These are phyloP conservation scores for Picea sitchensis DNA, from an alignment of 75 land plant genomes.

Conservation along the genomic window DNA sequence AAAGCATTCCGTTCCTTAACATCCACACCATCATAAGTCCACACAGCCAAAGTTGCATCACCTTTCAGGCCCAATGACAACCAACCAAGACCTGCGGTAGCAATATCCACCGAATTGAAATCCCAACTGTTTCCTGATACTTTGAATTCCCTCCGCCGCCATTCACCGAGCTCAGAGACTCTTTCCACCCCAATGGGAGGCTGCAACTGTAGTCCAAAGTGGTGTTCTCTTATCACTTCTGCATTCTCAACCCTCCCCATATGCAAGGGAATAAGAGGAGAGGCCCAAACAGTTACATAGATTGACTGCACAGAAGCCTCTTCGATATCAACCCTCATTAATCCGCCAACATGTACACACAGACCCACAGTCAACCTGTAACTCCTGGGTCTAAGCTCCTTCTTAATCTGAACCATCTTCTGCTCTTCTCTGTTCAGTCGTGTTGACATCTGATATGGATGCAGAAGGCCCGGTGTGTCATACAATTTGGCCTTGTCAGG, in stretches of 20 bases:
- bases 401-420: slow-evolving; percentile 70
- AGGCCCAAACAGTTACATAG: slow-evolving; percentile 92
- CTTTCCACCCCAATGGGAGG: slow-evolving; percentile 83
- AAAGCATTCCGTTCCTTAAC: slow-evolving; percentile 62
- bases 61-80: slow-evolving; percentile 83
- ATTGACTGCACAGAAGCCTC: slow-evolving; percentile 63
- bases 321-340: slow-evolving; percentile 71
- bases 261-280: slow-evolving; percentile 77
- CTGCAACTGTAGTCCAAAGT: slow-evolving; percentile 87
- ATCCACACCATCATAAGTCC: slow-evolving; percentile 91
- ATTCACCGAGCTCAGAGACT: slow-evolving; percentile 71
- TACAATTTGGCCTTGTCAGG: slow-evolving; percentile 67
- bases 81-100: slow-evolving; percentile 95
- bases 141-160: slow-evolving; percentile 55
- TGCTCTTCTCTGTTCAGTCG: slow-evolving; percentile 83
- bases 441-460: slow-evolving; percentile 81
- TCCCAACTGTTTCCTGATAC: slow-evolving; percentile 78
- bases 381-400: slow-evolving; percentile 85
- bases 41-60: slow-evolving; percentile 68
- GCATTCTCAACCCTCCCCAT: slow-evolving; percentile 85
- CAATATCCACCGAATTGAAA: slow-evolving; percentile 70
- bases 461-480: slow-evolving; percentile 91
- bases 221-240: slow-evolving; percentile 48
- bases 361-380: slow-evolving; percentile 85
- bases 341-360: slow-evolving; percentile 84